Percentiles rank a stretch among this genome's conserved stretches.
phyloP scores from a whole-genome alignment of 2,329 filamentous ascomycete genomes.

The Fusarium xylarioides region DNA sequence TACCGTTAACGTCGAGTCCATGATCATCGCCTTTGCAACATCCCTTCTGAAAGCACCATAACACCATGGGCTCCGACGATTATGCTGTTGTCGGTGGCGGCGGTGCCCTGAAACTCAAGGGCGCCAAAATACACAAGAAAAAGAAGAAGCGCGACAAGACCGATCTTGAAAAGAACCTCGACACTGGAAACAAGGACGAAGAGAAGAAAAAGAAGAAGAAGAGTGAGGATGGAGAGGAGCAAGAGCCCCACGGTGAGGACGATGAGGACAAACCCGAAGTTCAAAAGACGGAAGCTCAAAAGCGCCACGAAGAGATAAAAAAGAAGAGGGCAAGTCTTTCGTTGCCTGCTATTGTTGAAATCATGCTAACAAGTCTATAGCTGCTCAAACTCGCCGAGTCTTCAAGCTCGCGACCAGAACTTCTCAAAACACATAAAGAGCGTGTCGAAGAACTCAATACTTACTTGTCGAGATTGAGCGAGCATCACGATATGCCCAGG shows the following conservation, averaged over 20 bases:
- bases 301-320: constrained; percentile 80
- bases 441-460: constrained; percentile 95
- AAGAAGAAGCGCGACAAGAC: constrained; percentile 68
- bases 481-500: constrained; percentile 96
- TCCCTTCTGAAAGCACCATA: constrained; percentile 3
- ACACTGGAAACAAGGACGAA: constrained; percentile 41
- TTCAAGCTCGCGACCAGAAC: constrained; percentile 69
- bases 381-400: constrained; percentile 80
- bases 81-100: constrained; percentile 72
- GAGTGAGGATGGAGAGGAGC: constrained; percentile 42
- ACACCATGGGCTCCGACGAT: constrained; percentile 75
- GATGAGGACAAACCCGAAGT: constrained; percentile 43
- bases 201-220: constrained; percentile 31
- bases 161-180: constrained; percentile 59
- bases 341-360: background rate
- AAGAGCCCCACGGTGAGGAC: constrained; percentile 46
- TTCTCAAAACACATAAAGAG: constrained; percentile 96
- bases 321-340: constrained; percentile 73
- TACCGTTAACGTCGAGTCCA: background rate
- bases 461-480: constrained; percentile 89
- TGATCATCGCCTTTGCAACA: background rate
- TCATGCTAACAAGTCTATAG: constrained; percentile 53
- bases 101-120: constrained; percentile 87
- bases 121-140: constrained; percentile 69
- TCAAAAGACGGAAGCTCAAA: constrained; percentile 85